These are phyloP conservation scores for Fusarium sp. DNA, from an alignment of 2,329 filamentous ascomycete genomes.

Conservation along the genomic window DNA sequence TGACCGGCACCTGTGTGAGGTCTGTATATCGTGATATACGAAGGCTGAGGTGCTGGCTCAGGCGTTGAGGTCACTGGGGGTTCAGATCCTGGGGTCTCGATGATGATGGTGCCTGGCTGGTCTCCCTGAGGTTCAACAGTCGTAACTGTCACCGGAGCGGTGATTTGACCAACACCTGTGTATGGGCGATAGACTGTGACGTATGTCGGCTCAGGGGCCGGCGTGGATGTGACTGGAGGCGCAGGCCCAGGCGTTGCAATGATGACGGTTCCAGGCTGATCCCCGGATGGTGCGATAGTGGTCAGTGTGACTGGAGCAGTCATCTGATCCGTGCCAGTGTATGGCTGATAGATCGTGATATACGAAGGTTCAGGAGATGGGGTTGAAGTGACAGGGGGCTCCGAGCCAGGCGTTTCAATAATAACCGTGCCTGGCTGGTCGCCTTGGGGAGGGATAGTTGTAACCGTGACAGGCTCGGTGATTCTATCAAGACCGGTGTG, in stretches of 20 bases:
- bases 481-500: not conserved
- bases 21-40: not conserved
- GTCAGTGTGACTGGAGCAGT: conserved; percentile 2
- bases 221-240: not conserved
- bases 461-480: not conserved
- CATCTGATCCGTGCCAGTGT: not conserved
- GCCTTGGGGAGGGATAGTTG: not conserved
- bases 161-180: conserved; percentile 2
- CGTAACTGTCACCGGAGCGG: not conserved
- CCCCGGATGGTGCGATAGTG: not conserved
- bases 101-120: conserved; percentile 13
- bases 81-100: conserved; percentile 8
- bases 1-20: conserved; percentile 10
- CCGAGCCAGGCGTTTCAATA: conserved; percentile 9
- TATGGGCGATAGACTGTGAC: conserved; percentile 2
- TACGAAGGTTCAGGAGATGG: not conserved
- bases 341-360: not conserved
- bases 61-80: not conserved
- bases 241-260: conserved; percentile 3
- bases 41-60: not conserved
- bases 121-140: conserved; percentile 1
- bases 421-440: conserved; percentile 13
- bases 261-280: conserved; percentile 9
- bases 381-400: not conserved
- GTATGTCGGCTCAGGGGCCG: not conserved